Evolutionary conservation across 164 flowering plant species (phyloP).

Genomic region (Pachysandra terminalis): DNA sequence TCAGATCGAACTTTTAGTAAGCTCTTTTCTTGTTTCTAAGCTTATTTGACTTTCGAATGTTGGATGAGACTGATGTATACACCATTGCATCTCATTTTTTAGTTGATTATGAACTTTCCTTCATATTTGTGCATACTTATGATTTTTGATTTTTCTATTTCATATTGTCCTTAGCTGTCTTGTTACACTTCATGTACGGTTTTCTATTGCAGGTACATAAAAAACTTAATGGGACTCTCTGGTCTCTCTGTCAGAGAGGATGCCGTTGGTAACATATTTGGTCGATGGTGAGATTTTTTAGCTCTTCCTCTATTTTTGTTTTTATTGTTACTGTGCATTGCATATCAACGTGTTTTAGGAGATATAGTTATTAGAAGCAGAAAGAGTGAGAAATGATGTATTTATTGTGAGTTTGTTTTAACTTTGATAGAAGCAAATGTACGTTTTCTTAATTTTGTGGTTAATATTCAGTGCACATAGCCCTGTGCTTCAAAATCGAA

Average conservation of each 20-base stretch:
- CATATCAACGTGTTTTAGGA: not conserved
- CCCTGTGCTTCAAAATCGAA: no score
- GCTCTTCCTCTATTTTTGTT: not conserved
- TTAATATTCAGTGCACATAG: no score
- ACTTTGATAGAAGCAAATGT: no score
- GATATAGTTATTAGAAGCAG: not conserved
- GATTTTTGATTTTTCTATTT: not conserved
- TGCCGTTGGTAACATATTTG: conserved; percentile 96
- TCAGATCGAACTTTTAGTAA: not conserved
- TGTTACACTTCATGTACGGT: not conserved
- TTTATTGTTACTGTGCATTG: not conserved
- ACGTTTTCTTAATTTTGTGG: no score
- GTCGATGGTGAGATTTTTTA: conserved; percentile 69
- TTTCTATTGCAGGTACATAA: conserved; percentile 58
- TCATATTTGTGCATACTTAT: not conserved
- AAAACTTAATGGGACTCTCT: conserved; percentile 69
- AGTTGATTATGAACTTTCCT: not conserved
- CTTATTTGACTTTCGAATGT: not conserved
- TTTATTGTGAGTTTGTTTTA: no score
- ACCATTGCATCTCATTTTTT: not conserved
- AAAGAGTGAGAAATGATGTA: no score
- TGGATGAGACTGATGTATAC: not conserved
- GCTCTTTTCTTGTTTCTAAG: not conserved
- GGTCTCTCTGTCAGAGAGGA: conserved; percentile 94
- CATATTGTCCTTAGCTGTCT: not conserved